Conservation (phyloP, 2,329 filamentous ascomycete genomes). For the Apiospora sp. region DNA sequence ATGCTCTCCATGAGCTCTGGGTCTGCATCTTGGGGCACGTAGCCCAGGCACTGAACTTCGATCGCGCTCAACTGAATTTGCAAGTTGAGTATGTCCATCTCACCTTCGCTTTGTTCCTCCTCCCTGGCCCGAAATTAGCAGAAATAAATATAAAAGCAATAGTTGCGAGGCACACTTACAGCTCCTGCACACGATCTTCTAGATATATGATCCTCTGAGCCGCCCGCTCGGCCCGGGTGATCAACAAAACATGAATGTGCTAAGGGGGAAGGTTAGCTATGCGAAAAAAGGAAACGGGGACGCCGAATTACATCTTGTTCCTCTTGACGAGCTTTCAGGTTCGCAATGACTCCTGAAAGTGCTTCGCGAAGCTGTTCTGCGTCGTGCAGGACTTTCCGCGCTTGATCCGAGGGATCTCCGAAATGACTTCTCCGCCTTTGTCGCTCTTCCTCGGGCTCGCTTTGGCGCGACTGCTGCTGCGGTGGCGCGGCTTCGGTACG, state of each 20-base stretch:
- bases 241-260: constrained; percentile 69
- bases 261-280: constrained; percentile 42
- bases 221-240: constrained; percentile 64
- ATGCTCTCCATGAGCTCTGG: constrained; percentile 67
- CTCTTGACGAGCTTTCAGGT: constrained; percentile 63
- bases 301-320: constrained; percentile 61
- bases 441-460: neutral
- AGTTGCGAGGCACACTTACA: constrained; percentile 52
- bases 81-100: constrained; percentile 67
- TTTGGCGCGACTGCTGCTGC: neutral
- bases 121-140: constrained; percentile 50
- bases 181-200: constrained; percentile 63
- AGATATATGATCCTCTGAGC: constrained; percentile 66
- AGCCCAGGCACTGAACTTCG: constrained; percentile 62
- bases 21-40: constrained; percentile 58
- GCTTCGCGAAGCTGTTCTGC: constrained; percentile 58
- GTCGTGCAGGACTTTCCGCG: constrained; percentile 45
- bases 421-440: constrained; percentile 6
- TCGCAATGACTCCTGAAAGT: constrained; percentile 57
- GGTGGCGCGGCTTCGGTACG: neutral
- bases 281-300: neutral
- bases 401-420: constrained; percentile 34
- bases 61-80: constrained; percentile 69
- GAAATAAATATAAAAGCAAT: constrained; percentile 21
- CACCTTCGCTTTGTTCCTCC: constrained; percentile 62